These are phyloP conservation scores for Rutstroemia sp. DNA, from an alignment of 2,329 filamentous ascomycete species.

Conservation along the genomic window DNA sequence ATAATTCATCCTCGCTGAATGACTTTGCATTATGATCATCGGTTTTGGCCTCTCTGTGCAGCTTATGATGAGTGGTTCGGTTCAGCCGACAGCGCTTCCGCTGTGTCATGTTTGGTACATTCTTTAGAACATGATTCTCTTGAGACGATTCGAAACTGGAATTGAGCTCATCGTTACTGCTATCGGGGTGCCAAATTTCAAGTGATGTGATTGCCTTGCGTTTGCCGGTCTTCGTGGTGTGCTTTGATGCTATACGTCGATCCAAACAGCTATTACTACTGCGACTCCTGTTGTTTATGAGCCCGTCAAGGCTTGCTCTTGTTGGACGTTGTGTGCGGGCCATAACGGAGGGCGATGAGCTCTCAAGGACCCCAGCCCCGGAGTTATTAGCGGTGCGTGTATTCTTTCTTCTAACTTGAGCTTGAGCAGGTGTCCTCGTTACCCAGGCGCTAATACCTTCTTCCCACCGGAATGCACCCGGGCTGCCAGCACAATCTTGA, in stretches of 20 bases:
- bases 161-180: constrained; percentile 28
- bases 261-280: not conserved
- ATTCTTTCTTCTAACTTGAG: constrained; percentile 7
- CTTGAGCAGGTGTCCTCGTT: constrained; percentile 36
- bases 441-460: constrained; percentile 52
- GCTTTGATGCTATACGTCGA: constrained; percentile 8
- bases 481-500: constrained; percentile 11
- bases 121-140: constrained; percentile 10
- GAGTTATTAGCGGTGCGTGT: not conserved
- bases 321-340: not conserved
- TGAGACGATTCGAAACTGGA: constrained; percentile 16
- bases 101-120: constrained; percentile 13
- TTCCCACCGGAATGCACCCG: constrained; percentile 41
- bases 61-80: not conserved
- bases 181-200: constrained; percentile 14
- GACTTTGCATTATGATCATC: not conserved
- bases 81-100: not conserved
- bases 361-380: constrained; percentile 10
- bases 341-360: constrained; percentile 17
- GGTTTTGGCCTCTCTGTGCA: not conserved
- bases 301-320: not conserved
- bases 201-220: not conserved
- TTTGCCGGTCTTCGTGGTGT: not conserved
- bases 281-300: not conserved
- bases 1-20: constrained; percentile 27